Evolutionary conservation across 257 asterid species (phyloP), one percentile per base, ranked within the genome.

Genomic region (Fraxinus quadrangulata): DNA sequence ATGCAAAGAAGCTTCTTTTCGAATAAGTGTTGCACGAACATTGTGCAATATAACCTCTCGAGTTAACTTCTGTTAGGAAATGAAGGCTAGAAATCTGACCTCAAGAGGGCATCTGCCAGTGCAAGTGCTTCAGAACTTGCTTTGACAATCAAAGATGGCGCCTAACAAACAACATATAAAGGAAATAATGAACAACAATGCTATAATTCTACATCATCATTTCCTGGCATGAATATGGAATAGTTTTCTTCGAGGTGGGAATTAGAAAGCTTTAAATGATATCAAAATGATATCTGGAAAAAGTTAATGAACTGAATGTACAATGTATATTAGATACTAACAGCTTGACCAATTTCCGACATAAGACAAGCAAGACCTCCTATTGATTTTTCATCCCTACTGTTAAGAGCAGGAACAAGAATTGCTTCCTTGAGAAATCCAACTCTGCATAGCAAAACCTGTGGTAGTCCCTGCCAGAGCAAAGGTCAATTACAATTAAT

Each of bases 311-410:
- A 31, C 16, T 71, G 40, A 11, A 70, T 54, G 37, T 70, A 56
- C 17, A 37, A 74, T 54, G 36, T 67, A 73, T 73, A 67, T 47
- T 73, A 65, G 80, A 83, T 76, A 84, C 98, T 86, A 89, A 94
- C 97, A 77, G 98, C 90, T 78, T 90, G 97, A 70, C 98, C 98
- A 80, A 94, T 90, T 89, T 94, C 98, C 23, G 98, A 90, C 92
- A 94, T 83, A 89, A 94, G 88, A 86, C 92, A 87, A 61, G 97
- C 97, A 79, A 94, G 88, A 78, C 97, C 90, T 80, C 91, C 88
- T 28, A 94, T 83, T 78, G 87, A 90, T 85, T 88, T 88, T 91
- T 87, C 92, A 63, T 94, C 94, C 84, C 96, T 90, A 76, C 86
- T 86, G 77, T 82, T 87, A 75, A 94, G 90, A 77, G 98, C 97